Evolutionary conservation across 257 asterid species (phyloP), one percentile per base, ranked within the genome.

Genomic region (Gardenia jasminoides): DNA sequence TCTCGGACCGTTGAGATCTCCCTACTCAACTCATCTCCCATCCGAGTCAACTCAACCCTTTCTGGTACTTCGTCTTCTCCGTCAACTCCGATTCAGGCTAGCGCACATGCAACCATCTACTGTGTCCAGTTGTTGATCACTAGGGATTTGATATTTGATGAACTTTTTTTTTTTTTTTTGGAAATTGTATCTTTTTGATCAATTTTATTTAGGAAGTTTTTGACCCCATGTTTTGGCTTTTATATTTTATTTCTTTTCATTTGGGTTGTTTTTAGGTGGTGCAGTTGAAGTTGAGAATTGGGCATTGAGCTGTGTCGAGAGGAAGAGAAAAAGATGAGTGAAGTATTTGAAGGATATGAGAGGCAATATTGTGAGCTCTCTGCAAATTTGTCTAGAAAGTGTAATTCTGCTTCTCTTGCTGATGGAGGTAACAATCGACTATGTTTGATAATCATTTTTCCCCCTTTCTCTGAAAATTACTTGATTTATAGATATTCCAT

Each of bases 301-400:
- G 75, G 52, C 70, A 77, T 77, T 81, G 86, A 72, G 76, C 78
- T 80, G 70, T 52, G 31, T 22, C 75, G 3, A 22, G 10, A 61
- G 70, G 73, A 43, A n/a, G 78, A 68, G 70, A 85, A 82, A 54
- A 87, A 84, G 82, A 92, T 94, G 97, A 92, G 98, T 82, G 92
- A 86, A 83, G 97, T 91, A 26, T 94, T 89, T 77, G 97, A 90
- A 85, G 97, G 97, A 77, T 94, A 94, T 68, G 97, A 94, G 84
- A 88, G 97, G 84, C 97, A 94, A 82, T 92, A 94, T 86, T 94
- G 98, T 77, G 98, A 94, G 85, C 93, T 94, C 79, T 94, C 98
- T 22, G 94, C 91, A 26, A 94, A 86, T 85, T 88, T 94, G 85
- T 90, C 97, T 62, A 82, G 94, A 69, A 92, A 87, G 87, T 89